Evolutionary conservation across 2,329 filamentous ascomycete genomes (phyloP), one percentile per base, ranked within the genome.

Genomic region (Fusarium cyanostomum): DNA sequence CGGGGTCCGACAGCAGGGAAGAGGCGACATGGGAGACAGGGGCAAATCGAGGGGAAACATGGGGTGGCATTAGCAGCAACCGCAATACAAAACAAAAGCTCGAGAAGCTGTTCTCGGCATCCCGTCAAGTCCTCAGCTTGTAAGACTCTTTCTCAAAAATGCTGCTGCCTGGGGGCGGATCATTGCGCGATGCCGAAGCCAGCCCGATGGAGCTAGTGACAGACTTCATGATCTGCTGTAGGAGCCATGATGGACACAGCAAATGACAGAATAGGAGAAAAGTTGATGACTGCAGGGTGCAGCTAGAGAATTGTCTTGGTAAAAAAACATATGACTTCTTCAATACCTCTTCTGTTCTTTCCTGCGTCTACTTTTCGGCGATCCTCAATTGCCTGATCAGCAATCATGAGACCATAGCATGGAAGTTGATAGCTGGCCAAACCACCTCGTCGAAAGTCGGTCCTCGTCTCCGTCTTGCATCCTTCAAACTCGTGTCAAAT

Each of bases 161-260:
- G 35, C 54, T 70, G 67, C 62, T 70, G 67, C 67, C 67, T 70
- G 41, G 54, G 53, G 42, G 37, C 45, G 44, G 59, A 48, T 31
- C 43, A 28, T 21, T 43, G 35, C 28, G 18, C 30, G 51, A 39
- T 33, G 52, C 33, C 42, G 52, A 67, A 55, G 52, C 58, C 53
- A 64, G 52, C 56, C 44, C 42, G 31, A 64, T 66, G 49, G 33
- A 58, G 56, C 51, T 62, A 64, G 52, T 37, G 42, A 24, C 10
- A 49, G 57, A 62, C 52, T 64, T 56, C 62, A 65, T 65, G 62
- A 65, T 65, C 58, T 45, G 44, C 48, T 44, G 9, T 50, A 66
- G 62, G 54, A 63, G 48, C 65, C 62, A 65, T 65, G 62, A 64
- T 66, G 62, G 15, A 21, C 39, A 31, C 13, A 12, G 35, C n/a